These are phyloP conservation scores for Xylaria arbuscula DNA, from an alignment of 2,329 filamentous ascomycete species.

Conservation along the genomic window DNA sequence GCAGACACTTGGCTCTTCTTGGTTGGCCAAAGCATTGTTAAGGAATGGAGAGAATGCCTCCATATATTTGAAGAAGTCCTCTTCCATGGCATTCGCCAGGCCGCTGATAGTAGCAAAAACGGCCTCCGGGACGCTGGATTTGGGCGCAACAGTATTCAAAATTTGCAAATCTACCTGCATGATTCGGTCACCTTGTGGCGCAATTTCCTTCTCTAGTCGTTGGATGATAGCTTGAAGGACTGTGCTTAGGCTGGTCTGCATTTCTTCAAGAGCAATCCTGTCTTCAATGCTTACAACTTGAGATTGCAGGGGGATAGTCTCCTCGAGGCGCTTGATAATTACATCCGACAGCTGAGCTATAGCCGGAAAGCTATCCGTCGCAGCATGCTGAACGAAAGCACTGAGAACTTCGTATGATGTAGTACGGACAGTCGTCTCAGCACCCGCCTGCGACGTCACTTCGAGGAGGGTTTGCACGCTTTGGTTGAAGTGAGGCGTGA, in stretches of 20 bases:
- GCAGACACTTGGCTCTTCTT: conserved; percentile 93
- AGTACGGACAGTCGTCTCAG: conserved; percentile 89
- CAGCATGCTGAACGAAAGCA: conserved; percentile 91
- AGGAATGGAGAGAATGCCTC: conserved; percentile 92
- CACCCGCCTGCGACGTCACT: conserved; percentile 84
- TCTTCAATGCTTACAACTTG: conserved; percentile 98
- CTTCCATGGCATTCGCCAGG: conserved; percentile 90
- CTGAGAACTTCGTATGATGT: conserved; percentile 98
- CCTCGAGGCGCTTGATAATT: conserved; percentile 89
- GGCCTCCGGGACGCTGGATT: conserved; percentile 94
- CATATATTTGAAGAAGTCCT: conserved; percentile 97
- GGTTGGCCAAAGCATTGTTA: conserved; percentile 93
- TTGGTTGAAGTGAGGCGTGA: conserved; percentile 92
- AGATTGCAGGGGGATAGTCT: conserved; percentile 86
- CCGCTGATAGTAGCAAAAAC: conserved; percentile 92
- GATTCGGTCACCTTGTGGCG: conserved; percentile 89
- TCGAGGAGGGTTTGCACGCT: conserved; percentile 87
- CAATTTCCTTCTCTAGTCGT: conserved; percentile 89
- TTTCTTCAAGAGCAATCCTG: conserved; percentile 93
- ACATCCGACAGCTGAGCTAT: conserved; percentile 87
- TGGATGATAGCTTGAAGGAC: conserved; percentile 92
- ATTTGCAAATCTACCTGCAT: conserved; percentile 90
- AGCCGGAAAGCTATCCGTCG: conserved; percentile 82
- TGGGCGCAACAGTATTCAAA: conserved; percentile 78
- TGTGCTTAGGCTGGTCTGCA: conserved; percentile 94